phyloP scores from a whole-genome alignment of 352 stramenopile genomes.

The Detonula confervacea region DNA sequence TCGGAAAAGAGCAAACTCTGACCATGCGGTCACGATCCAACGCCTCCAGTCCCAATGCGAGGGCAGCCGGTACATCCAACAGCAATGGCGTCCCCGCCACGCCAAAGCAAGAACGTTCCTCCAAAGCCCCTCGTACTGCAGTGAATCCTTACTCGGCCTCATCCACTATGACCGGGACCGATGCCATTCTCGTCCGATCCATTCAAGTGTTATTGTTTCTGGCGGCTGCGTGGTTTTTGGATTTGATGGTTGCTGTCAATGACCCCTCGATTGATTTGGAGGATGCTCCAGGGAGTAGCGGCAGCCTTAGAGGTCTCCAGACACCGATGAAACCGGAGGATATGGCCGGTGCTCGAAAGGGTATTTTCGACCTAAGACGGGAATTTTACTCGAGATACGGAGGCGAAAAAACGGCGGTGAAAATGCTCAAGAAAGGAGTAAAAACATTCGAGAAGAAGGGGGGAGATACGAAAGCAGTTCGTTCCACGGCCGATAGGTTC shows the following conservation, averaged over 20 bases:
- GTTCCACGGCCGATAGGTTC: constrained; percentile 35
- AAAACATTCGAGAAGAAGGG: constrained; percentile 48
- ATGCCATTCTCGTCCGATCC: constrained; percentile 25
- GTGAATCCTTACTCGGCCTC: constrained; percentile 31
- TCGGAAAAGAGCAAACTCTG: too few relatives aligned
- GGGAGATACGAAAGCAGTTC: constrained; percentile 13
- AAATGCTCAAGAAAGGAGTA: constrained; percentile 61
- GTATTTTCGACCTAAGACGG: constrained; percentile 36
- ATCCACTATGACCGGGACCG: not conserved
- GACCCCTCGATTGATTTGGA: not conserved
- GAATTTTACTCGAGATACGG: constrained; percentile 72
- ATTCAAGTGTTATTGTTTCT: constrained; percentile 32
- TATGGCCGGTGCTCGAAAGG: constrained; percentile 1
- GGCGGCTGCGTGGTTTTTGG: constrained; percentile 33
- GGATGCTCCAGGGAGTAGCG: not conserved
- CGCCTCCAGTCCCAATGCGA: too few relatives aligned
- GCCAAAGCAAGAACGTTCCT: not conserved
- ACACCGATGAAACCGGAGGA: constrained; percentile 8
- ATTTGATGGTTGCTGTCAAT: constrained; percentile 22
- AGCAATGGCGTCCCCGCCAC: too few relatives aligned
- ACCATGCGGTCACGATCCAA: too few relatives aligned
- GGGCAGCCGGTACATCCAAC: too few relatives aligned
- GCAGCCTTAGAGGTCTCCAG: too few relatives aligned
- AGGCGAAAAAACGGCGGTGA: constrained; percentile 61
- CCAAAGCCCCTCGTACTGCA: too few relatives aligned